A percentile compares a stretch with the other conserved stretches of the same genome.
phyloP scores from a whole-genome alignment of 2,329 filamentous ascomycete genomes.

The Beauveria caledonica region DNA sequence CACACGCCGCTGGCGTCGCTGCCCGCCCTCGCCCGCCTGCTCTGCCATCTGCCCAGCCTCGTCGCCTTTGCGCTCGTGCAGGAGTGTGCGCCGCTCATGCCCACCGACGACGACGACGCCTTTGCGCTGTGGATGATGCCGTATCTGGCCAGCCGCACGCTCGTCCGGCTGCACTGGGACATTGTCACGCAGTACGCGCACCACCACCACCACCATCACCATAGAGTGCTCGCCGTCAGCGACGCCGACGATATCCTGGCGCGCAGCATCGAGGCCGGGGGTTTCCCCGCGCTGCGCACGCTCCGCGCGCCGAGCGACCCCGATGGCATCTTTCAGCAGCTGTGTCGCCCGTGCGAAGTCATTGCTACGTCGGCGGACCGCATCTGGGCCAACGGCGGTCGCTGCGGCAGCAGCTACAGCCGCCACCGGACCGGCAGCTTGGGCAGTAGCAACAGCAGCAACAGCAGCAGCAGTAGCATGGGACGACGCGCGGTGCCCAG shows the following conservation, averaged over 20 bases:
- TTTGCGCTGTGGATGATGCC: slow-evolving; percentile 54
- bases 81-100: slow-evolving; percentile 43
- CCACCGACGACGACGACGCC: slow-evolving; percentile 40
- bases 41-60: slow-evolving; percentile 45
- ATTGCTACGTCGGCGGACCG: slow-evolving; percentile 44
- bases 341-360: slow-evolving; percentile 55
- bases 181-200: slow-evolving; percentile 46
- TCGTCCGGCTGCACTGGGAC: slow-evolving; percentile 55
- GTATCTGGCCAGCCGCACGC: slow-evolving; percentile 48
- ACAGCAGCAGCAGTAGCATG: slow-evolving; percentile 18
- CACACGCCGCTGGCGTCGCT: slow-evolving; percentile 49
- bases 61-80: slow-evolving; percentile 47
- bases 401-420: slow-evolving; percentile 8
- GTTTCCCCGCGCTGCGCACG: slow-evolving; percentile 53
- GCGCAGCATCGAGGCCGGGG: slow-evolving; percentile 49
- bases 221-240: slow-evolving; percentile 26
- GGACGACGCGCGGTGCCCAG: too few relatives aligned
- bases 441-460: not conserved
- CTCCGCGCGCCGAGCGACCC: slow-evolving; percentile 62
- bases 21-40: slow-evolving; percentile 48
- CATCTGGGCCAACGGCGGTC: slow-evolving; percentile 21
- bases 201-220: too few relatives aligned
- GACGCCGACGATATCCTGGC: slow-evolving; percentile 55
- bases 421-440: slow-evolving; percentile 17
- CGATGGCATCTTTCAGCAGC: slow-evolving; percentile 58